A percentile compares a stretch with the other conserved stretches of the same genome.
phyloP scores from a whole-genome alignment of 208 protist species.

The Leptomonas seymouri region DNA sequence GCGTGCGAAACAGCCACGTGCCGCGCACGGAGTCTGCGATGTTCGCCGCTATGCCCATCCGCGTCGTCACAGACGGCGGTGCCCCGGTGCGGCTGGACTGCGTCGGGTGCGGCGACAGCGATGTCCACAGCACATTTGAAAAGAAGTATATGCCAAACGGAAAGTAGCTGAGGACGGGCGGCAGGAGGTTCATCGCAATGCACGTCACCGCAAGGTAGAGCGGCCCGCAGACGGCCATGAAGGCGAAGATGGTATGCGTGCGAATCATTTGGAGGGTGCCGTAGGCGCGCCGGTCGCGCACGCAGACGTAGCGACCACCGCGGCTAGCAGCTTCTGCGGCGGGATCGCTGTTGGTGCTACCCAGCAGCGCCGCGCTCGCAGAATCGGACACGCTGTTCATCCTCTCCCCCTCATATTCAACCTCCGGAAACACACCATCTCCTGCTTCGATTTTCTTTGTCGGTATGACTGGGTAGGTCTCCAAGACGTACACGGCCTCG shows the following conservation, averaged over 20 bases:
- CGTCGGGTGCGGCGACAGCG: constrained; percentile 43
- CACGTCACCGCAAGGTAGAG: constrained; percentile 40
- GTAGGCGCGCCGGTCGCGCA: constrained; percentile 41
- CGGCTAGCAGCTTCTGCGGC: background rate
- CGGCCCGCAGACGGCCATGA: constrained; percentile 39
- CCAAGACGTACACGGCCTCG: constrained; percentile 56
- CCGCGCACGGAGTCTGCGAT: constrained; percentile 61
- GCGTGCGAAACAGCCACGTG: constrained; percentile 60
- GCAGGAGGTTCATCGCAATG: constrained; percentile 43
- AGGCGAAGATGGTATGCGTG: constrained; percentile 43
- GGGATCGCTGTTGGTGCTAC: background rate
- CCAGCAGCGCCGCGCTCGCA: constrained; percentile 8
- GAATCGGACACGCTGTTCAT: background rate
- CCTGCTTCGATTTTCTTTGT: background rate
- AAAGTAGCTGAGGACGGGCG: constrained; percentile 55
- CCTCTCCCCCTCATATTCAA: background rate
- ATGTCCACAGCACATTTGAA: constrained; percentile 60
- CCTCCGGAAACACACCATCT: background rate
- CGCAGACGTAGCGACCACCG: constrained; percentile 33
- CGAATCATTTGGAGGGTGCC: constrained; percentile 62
- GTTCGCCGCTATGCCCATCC: constrained; percentile 41
- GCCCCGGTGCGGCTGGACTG: constrained; percentile 43
- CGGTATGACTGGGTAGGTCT: constrained; percentile 11
- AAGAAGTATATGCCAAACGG: constrained; percentile 61
- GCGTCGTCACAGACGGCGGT: constrained; percentile 12